Base-by-base conservation (phyloP, 176 grass and related monocot genomes). In the Chrysopogon serrulatus region DNA sequence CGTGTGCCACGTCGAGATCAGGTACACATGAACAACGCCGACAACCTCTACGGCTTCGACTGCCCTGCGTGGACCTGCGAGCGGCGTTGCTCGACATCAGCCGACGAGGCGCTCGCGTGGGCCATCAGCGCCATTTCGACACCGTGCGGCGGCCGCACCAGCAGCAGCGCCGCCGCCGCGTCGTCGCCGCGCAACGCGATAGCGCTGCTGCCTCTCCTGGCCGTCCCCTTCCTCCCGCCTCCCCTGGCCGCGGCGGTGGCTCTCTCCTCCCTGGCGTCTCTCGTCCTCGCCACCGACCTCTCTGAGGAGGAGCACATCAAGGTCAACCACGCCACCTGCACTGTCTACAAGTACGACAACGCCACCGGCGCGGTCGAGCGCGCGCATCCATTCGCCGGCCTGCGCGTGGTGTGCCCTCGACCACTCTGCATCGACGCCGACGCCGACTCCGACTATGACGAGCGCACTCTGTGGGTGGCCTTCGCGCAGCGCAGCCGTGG, bases 241-340 rank as follows among this genome's bases (percentile, higher is more conserved):
- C 41, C 68, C 12, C 0, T 21, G n/a, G 68, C 68, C 40, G 40
- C 40, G 1, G 68, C 68, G 10, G 26, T 47, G 11, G 69, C 16
- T 14, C 13, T 45, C 9, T 8, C 41, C 41, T 72, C 26, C 41
- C 69, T 72, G 69, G n/a, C 69, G 69, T 16, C 27, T 12, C 26
- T 31, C 27, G 60, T 26, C 27, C 27, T 28, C 53, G 23, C 53
- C 41, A 23, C 69, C 69, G 69, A 17, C 41, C 15, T 30, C 41
- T 4, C 16, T 12, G 11, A 30, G 6, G 21, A 59, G 6, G 27
- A 63, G 60, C 15, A 31, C 60, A 11, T 24, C 13, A 24, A 26
- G 40, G n/a, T 71, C 40, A 71, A 27, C 68, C 68, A 71, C 39
- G 68, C 68, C 68, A 27, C 68, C 68, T 71, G 68, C 68, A 30